Base-by-base conservation (phyloP, 345 rosid species). In the Brassica cretica region DNA sequence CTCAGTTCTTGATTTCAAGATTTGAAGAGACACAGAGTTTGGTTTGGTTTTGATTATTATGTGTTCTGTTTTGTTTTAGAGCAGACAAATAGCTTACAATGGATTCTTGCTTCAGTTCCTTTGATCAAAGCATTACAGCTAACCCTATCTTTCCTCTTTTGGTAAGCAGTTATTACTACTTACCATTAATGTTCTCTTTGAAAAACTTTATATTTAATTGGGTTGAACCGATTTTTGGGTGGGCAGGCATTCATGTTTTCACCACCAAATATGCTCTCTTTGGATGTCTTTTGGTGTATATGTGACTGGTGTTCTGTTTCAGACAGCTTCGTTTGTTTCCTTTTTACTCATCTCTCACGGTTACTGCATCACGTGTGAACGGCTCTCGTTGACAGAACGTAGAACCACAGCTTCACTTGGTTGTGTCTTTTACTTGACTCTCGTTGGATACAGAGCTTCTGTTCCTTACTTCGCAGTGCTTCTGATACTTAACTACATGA, bases 211-310 rank as follows among this genome's bases (percentile, higher is more conserved):
- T 11, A 11, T 7, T 44, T 11, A 75, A 59, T 30, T 63, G 70
- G 11, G 12, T 33, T 49, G 9, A 35, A 63, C 1, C 7, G 12
- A 12, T 70, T 19, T 19, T 71, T 64, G 68, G 55, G 41, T 80
- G 67, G 68, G 81, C 87, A 94, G 97, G 96, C 89, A 92, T 76
- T 92, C 97, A 16, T 94, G 98, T 82, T 87, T 92, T 78, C 83
- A 94, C 84, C 87, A 81, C 77, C 89, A 90, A 67, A 82, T 86
- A 62, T 92, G 98, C 81, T 94, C 98, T 27, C 85, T 92, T 5
- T 92, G 98, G 98, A 89, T 92, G 89, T 92, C 98, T 33, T 94
- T 94, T 64, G 98, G 98, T 74, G 94, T 92, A 58, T 94, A 92
- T 74, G 89, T 89, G 63, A 94, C 95, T 14, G 98, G 97, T 79